These are phyloP conservation scores for Phytophthora citricola DNA, from an alignment of 352 stramenopile genomes.

Conservation along the genomic window DNA sequence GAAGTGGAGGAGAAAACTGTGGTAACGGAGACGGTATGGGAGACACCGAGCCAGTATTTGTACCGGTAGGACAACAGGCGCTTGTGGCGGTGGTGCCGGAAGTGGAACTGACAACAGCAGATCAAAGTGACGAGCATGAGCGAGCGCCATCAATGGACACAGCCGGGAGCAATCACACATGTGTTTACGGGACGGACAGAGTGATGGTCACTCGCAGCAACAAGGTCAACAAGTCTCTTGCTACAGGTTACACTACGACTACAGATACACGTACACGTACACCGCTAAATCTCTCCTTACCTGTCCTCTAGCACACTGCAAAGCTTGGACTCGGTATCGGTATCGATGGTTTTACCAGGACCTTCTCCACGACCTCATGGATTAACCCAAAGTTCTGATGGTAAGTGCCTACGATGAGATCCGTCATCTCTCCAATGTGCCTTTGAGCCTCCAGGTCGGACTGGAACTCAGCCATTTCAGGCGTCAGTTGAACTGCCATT, in stretches of 20 bases:
- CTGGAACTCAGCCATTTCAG: conserved; percentile 26
- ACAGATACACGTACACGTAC: not conserved
- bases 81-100: conserved; percentile 13
- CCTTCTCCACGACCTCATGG: conserved; percentile 29
- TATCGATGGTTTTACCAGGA: conserved; percentile 8
- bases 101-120: conserved; percentile 17
- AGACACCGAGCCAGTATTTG: too few relatives aligned
- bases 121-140: conserved; percentile 21
- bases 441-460: conserved; percentile 29
- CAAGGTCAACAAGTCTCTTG: not conserved
- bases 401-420: conserved; percentile 38
- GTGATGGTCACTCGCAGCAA: not conserved
- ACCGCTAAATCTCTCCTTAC: not conserved
- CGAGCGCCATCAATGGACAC: not conserved
- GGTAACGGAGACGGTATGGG: conserved; percentile 4
- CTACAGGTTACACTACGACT: not conserved
- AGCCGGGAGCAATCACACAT: conserved; percentile 17
- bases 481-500: conserved; percentile 32
- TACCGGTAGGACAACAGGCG: conserved; percentile 5
- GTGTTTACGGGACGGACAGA: conserved; percentile 26
- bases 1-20: not conserved
- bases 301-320: too few relatives aligned
- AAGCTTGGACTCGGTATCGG: not conserved
- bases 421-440: conserved; percentile 35
- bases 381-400: conserved; percentile 25